A percentile compares a stretch with the other conserved stretches of the same genome.
Conservation (phyloP, 371 early-diverging fungal species). For the Apophysomyces trapeziformis region DNA sequence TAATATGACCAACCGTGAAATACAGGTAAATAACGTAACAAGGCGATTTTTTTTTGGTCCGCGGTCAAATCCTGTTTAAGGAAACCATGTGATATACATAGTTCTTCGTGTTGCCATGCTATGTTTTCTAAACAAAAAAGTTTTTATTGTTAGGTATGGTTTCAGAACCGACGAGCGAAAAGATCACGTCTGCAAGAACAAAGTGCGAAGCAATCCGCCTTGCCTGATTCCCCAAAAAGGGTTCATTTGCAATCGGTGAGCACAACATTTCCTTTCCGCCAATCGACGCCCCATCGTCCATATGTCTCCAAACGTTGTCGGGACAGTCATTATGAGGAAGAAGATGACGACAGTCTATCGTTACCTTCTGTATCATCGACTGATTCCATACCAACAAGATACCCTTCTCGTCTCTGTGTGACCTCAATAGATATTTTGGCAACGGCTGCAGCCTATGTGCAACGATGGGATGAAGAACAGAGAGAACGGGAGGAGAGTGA, state of each 20-base stretch:
- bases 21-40: slow-evolving; percentile 67
- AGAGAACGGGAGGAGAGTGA: neutral
- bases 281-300: neutral
- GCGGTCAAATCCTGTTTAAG: slow-evolving; percentile 4
- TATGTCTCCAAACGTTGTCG: slow-evolving; percentile 1
- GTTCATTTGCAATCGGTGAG: slow-evolving; percentile 1
- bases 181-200: slow-evolving; percentile 31
- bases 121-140: slow-evolving; percentile 9
- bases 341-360: neutral
- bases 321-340: neutral
- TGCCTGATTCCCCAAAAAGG: slow-evolving; percentile 1
- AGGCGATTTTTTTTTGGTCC: neutral
- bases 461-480: slow-evolving; percentile 47
- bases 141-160: slow-evolving; percentile 30
- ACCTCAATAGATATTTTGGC: slow-evolving; percentile 52
- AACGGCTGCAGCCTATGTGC: slow-evolving; percentile 53
- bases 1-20: slow-evolving; percentile 91
- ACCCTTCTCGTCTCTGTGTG: slow-evolving; percentile 16
- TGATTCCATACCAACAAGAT: neutral
- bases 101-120: slow-evolving; percentile 21
- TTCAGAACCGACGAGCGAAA: slow-evolving; percentile 40
- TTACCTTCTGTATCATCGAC: slow-evolving; percentile 6
- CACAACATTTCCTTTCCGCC: neutral
- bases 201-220: slow-evolving; percentile 14
- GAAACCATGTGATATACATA: slow-evolving; percentile 17